Evolutionary conservation across 805 yeast species (phyloP).

Genomic region (Blastobotrys mokoenaii): DNA sequence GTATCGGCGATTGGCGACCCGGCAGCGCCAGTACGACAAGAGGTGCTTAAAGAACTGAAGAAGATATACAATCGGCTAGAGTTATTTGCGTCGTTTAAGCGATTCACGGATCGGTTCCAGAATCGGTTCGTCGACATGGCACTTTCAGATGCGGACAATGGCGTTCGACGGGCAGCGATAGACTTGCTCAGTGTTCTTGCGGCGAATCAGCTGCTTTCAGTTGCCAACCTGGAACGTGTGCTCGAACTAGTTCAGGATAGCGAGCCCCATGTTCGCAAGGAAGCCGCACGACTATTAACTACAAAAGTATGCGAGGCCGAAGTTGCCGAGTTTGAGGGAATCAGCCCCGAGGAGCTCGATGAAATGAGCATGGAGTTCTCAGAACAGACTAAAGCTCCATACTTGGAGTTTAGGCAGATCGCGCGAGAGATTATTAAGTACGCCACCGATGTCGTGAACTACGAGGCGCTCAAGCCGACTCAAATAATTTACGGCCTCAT

Average conservation of each 20-base stretch:
- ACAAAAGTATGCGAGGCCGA: neutral
- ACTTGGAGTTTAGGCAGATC: no score
- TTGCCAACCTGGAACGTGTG: conserved; percentile 41
- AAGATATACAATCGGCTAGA: conserved; percentile 39
- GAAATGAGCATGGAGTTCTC: no score
- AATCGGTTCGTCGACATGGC: conserved; percentile 58
- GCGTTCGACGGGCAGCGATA: conserved; percentile 46
- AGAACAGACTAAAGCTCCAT: no score
- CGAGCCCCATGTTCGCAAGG: conserved; percentile 32
- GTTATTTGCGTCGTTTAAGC: conserved; percentile 58
- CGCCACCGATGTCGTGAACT: no score
- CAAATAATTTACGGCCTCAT: no score
- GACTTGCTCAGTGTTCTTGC: conserved; percentile 44
- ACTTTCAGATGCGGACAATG: conserved; percentile 43
- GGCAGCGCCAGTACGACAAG: conserved; percentile 49
- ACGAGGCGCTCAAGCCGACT: no score
- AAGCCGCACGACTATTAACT: conserved; percentile 44
- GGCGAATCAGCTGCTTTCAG: conserved; percentile 43
- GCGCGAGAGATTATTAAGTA: no score
- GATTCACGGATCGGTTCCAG: conserved; percentile 69
- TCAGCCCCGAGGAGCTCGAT: no score
- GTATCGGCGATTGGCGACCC: conserved; percentile 84
- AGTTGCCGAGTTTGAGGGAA: no score
- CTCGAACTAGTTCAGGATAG: conserved; percentile 33
- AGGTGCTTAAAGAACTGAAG: conserved; percentile 49